Evolutionary conservation across 139 green algal species (phyloP).

Genomic region (Chlorella sp.): DNA sequence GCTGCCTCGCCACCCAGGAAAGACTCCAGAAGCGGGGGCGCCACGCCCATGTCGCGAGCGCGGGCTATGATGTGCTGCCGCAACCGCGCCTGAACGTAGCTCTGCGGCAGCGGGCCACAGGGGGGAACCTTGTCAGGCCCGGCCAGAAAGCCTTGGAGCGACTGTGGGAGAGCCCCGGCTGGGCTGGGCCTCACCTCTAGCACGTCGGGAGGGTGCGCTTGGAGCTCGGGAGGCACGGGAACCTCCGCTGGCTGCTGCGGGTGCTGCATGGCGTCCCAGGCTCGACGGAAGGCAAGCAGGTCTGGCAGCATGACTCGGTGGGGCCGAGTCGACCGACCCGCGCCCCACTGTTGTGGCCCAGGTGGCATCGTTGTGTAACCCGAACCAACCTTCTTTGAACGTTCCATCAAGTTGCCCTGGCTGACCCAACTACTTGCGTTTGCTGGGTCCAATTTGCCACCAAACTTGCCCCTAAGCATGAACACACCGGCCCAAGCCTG

Average conservation of each 20-base stretch:
- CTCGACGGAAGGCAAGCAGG: background rate
- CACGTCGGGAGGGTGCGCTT: background rate
- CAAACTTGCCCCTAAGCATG: too few relatives aligned
- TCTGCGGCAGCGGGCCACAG: background rate
- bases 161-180: too few relatives aligned
- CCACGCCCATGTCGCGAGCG: background rate
- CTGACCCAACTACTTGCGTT: background rate
- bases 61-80: background rate
- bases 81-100: background rate
- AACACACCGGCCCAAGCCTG: too few relatives aligned
- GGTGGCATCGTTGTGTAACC: background rate
- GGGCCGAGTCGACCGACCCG: too few relatives aligned
- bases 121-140: background rate
- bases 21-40: background rate
- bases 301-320: background rate
- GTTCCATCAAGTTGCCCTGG: background rate
- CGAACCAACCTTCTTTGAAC: background rate
- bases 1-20: background rate
- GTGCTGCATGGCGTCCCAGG: background rate
- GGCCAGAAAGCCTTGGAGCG: too few relatives aligned
- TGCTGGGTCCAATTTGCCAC: too few relatives aligned
- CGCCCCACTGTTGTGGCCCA: too few relatives aligned
- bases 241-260: background rate
- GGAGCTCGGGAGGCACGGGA: background rate
- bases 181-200: background rate